These are phyloP conservation scores for Isoetes engelmannii DNA, from an alignment of 83 land plant species.

Conservation along the genomic window DNA sequence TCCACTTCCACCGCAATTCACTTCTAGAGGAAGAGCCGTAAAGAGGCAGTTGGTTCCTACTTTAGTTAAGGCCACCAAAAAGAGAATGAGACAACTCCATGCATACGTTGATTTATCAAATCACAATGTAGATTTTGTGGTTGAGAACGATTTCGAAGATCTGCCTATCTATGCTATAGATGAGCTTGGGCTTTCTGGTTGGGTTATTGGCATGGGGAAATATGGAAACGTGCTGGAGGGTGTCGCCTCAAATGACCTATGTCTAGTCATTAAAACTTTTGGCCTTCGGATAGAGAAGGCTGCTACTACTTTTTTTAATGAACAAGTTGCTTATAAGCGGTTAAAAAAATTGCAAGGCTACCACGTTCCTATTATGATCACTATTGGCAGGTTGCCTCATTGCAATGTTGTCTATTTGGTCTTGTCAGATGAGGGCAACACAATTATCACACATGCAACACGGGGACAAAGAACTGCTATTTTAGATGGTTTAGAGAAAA, in stretches of 20 bases:
- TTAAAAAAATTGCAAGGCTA: not conserved
- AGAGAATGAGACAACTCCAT: not conserved
- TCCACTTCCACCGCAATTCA: too few species aligned
- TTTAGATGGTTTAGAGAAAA: not conserved
- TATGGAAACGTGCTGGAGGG: conserved; percentile 13
- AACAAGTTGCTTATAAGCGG: not conserved
- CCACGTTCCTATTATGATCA: not conserved
- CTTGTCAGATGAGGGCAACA: conserved; percentile 7
- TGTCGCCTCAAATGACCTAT: not conserved
- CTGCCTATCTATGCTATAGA: not conserved
- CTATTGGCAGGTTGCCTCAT: conserved; percentile 5
- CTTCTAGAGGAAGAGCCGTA: not conserved
- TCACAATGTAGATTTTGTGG: conserved; percentile 3
- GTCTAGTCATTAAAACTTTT: not conserved
- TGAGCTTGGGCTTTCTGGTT: conserved; percentile 7
- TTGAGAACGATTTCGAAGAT: not conserved
- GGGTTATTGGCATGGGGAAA: conserved; percentile 11
- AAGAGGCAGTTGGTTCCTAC: too few species aligned
- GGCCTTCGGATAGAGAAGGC: not conserved
- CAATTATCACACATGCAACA: not conserved
- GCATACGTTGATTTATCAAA: not conserved
- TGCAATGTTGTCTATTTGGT: conserved; percentile 10
- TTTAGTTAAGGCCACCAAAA: not conserved
- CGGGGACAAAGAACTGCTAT: not conserved
- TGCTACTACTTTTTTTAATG: not conserved